Percentiles rank a stretch among this genome's conserved stretches.
Evolutionary conservation across 2,329 filamentous ascomycete genomes (phyloP).

Genomic region (Epichloe sylvatica): DNA sequence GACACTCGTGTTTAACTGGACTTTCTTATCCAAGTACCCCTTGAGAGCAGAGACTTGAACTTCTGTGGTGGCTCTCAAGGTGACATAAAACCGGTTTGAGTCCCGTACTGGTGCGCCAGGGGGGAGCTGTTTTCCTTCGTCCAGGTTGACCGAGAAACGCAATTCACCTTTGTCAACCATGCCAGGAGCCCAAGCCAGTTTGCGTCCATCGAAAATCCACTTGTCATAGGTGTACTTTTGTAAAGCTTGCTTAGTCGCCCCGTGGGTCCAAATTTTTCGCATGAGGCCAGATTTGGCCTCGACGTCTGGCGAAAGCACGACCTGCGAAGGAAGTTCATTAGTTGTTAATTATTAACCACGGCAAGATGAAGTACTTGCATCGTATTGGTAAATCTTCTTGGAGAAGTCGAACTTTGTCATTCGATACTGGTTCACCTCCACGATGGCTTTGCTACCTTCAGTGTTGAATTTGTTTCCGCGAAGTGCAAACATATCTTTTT

Average conservation of each 20-base stretch:
- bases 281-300: conserved; percentile 51
- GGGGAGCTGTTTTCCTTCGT: conserved; percentile 42
- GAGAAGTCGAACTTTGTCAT: conserved; percentile 44
- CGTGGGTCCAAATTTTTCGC: conserved; percentile 62
- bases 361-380: conserved; percentile 42
- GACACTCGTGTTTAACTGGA: conserved; percentile 49
- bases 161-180: conserved; percentile 33
- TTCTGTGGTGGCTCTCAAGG: conserved; percentile 48
- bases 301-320: conserved; percentile 48
- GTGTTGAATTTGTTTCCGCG: conserved; percentile 35
- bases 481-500: conserved; percentile 22
- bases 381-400: conserved; percentile 64
- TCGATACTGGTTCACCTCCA: conserved; percentile 62
- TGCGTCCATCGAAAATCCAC: conserved; percentile 72
- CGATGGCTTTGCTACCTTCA: conserved; percentile 36
- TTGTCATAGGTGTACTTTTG: conserved; percentile 26
- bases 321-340: conserved; percentile 27
- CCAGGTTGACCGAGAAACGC: conserved; percentile 55
- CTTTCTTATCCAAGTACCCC: conserved; percentile 48
- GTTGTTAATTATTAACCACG: not conserved
- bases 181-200: conserved; percentile 59
- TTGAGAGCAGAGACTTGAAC: conserved; percentile 55
- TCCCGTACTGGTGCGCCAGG: conserved; percentile 17
- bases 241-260: conserved; percentile 41
- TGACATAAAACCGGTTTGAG: conserved; percentile 42